Evolutionary conservation across 805 yeast genomes (phyloP).

Genomic region (Ogataea methylovora): DNA sequence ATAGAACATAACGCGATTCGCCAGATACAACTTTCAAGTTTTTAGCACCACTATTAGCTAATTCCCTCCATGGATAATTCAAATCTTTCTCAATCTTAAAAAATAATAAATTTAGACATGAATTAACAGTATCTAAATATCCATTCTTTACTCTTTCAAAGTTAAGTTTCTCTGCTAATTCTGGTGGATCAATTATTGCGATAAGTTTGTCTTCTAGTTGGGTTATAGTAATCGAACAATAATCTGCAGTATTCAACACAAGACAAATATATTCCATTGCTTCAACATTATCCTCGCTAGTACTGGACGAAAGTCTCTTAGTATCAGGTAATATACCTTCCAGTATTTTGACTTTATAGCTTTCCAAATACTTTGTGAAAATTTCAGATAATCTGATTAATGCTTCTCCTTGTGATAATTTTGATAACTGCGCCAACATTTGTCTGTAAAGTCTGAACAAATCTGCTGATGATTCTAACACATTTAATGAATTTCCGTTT

Average conservation of each 20-base stretch:
- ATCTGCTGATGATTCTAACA: constrained; percentile 82
- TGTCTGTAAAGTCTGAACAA: constrained; percentile 73
- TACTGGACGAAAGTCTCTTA: constrained; percentile 20
- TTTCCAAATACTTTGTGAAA: constrained; percentile 58
- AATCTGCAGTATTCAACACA: constrained; percentile 83
- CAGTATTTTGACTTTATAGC: constrained; percentile 47
- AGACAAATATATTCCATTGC: constrained; percentile 61
- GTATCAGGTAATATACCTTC: constrained; percentile 39
- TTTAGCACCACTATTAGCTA: constrained; percentile 71
- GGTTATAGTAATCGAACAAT: constrained; percentile 67
- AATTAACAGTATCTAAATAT: constrained; percentile 51
- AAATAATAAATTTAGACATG: constrained; percentile 48
- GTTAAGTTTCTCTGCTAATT: constrained; percentile 31
- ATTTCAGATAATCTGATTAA: constrained; percentile 46
- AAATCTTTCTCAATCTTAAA: constrained; percentile 53
- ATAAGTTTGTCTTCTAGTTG: constrained; percentile 63
- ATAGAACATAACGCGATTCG: constrained; percentile 61
- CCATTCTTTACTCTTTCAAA: constrained; percentile 52
- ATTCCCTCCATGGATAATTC: constrained; percentile 75
- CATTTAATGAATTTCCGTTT: constrained; percentile 43
- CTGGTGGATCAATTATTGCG: constrained; percentile 28
- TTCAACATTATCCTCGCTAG: constrained; percentile 39
- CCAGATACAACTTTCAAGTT: constrained; percentile 56
- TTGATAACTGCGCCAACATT: constrained; percentile 62
- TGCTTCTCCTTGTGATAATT: constrained; percentile 42